Conservation (phyloP, 352 stramenopile genomes). For the Phytophthora tentaculata region DNA sequence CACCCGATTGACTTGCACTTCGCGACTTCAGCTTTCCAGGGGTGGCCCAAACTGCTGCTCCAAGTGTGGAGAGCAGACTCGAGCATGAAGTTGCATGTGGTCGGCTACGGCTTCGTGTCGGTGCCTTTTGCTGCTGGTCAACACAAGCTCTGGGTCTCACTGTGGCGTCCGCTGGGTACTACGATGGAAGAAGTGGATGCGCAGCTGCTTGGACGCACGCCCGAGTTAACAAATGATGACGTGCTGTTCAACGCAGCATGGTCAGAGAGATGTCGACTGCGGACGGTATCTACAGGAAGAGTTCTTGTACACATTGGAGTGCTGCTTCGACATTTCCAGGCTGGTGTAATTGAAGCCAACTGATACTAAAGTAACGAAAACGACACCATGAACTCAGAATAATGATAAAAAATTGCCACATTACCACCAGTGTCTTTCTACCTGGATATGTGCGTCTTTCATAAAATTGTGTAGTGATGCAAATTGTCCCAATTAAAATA, state of each 20-base stretch:
- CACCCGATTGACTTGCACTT: constrained; percentile 80
- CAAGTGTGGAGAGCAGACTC: constrained; percentile 69
- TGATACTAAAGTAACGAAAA: not conserved
- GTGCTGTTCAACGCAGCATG: constrained; percentile 63
- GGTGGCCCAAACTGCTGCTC: constrained; percentile 70
- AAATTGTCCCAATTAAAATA: constrained; percentile 25
- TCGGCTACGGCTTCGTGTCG: constrained; percentile 66
- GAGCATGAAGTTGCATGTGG: constrained; percentile 51
- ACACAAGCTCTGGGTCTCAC: constrained; percentile 46
- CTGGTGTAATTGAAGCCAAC: constrained; percentile 28
- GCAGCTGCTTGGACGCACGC: constrained; percentile 54
- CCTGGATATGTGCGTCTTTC: constrained; percentile 6
- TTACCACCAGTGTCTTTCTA: constrained; percentile 24
- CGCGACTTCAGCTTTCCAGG: constrained; percentile 55
- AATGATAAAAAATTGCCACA: constrained; percentile 28
- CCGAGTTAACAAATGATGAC: constrained; percentile 63
- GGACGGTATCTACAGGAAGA: constrained; percentile 63
- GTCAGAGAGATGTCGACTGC: constrained; percentile 64
- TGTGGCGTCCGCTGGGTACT: constrained; percentile 71
- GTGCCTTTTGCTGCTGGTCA: constrained; percentile 62
- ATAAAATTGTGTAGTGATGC: constrained; percentile 19
- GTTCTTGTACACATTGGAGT: constrained; percentile 59
- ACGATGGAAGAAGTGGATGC: constrained; percentile 57
- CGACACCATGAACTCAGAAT: not conserved
- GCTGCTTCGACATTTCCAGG: constrained; percentile 60